Evolutionary conservation across 208 protist genomes (phyloP).

Genomic region (Leishmania guyanensis): DNA sequence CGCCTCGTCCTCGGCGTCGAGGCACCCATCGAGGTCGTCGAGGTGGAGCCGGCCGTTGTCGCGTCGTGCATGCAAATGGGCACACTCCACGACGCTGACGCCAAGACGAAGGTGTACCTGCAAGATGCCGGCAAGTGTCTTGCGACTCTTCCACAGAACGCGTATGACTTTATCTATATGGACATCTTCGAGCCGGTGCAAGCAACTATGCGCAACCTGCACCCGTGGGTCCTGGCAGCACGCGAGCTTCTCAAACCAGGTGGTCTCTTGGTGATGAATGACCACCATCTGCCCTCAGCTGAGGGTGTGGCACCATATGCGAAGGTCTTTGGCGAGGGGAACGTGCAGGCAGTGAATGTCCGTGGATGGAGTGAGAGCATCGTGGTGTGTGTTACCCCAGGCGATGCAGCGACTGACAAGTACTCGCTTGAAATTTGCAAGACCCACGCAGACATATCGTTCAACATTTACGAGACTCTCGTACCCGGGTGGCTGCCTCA

Average conservation of each 20-base stretch:
- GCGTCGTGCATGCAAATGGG: conserved; percentile 40
- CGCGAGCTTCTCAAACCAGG: conserved; percentile 34
- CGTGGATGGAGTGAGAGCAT: conserved; percentile 81
- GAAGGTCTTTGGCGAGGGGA: conserved; percentile 50
- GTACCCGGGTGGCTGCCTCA: conserved; percentile 46
- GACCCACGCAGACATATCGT: conserved; percentile 24
- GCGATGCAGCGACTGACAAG: conserved; percentile 25
- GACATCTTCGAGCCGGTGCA: conserved; percentile 77
- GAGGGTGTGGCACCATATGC: conserved; percentile 38
- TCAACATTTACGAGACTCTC: conserved; percentile 40
- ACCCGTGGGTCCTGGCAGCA: conserved; percentile 32
- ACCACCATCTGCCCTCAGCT: conserved; percentile 60
- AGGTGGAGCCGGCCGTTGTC: conserved; percentile 73
- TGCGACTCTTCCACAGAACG: not conserved
- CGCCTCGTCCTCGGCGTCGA: conserved; percentile 49
- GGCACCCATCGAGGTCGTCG: conserved; percentile 58
- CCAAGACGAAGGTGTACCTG: conserved; percentile 48
- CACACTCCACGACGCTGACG: conserved; percentile 36
- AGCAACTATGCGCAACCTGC: conserved; percentile 64
- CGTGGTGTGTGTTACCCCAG: conserved; percentile 50
- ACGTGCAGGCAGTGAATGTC: conserved; percentile 76
- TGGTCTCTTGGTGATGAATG: conserved; percentile 77
- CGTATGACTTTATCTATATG: conserved; percentile 74
- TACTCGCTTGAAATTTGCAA: conserved; percentile 25
- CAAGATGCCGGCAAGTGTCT: conserved; percentile 30